Evolutionary conservation across 176 grass and related monocot genomes (phyloP).

Genomic region (Aegilops speltoides): DNA sequence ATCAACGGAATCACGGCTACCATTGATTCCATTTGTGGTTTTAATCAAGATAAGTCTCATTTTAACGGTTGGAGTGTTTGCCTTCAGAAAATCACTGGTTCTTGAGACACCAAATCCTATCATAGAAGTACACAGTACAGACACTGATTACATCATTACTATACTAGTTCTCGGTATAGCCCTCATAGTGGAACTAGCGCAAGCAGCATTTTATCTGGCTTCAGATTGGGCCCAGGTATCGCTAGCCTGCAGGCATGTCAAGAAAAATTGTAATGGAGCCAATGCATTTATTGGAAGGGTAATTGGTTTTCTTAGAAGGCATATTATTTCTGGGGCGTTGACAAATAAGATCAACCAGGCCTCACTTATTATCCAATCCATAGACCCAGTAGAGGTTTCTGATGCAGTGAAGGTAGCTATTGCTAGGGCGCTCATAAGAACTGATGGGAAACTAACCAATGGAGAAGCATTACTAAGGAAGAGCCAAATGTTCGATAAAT

Average conservation of each 20-base stretch:
- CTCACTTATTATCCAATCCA: background rate
- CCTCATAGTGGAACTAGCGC: too few species aligned
- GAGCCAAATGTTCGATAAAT: fast-evolving
- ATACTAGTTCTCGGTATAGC: too few species aligned
- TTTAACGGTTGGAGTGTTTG: background rate
- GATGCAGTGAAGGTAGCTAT: background rate
- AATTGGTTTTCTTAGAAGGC: background rate
- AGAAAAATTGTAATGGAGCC: too few species aligned
- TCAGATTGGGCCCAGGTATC: too few species aligned
- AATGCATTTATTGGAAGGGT: background rate
- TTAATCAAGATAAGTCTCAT: background rate
- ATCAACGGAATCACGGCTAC: background rate
- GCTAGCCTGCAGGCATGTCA: too few species aligned
- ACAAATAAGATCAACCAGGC: background rate
- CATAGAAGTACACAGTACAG: too few species aligned
- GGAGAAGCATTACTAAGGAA: background rate
- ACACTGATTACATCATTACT: too few species aligned
- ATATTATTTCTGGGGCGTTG: background rate
- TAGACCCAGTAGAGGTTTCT: background rate
- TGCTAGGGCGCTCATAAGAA: background rate
- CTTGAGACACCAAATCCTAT: too few species aligned
- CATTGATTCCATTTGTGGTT: too few species aligned
- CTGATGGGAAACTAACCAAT: background rate
- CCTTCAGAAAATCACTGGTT: too few species aligned
- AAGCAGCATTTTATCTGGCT: too few species aligned